Base-by-base conservation (phyloP, 1,284 basidiomycete species). In the Tilletiopsis washingtonensis region DNA sequence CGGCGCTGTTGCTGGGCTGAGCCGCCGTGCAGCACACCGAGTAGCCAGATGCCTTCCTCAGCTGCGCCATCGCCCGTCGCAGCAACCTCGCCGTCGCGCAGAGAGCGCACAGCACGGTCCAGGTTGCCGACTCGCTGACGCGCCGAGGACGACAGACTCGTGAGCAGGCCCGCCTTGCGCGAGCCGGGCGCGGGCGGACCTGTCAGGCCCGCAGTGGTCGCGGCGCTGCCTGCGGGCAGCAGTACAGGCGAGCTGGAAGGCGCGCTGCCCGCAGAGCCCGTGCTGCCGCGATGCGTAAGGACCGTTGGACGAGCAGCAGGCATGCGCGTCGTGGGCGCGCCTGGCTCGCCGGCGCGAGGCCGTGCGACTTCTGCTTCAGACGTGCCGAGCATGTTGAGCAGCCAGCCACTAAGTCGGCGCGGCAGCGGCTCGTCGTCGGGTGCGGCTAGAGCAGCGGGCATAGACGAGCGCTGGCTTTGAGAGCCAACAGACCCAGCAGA, bases 41-140 rank as follows among this genome's bases (percentile, higher is more conserved):
- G 59, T 34, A 68, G 58, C 66, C 66, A 68, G 34, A 64, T 64
- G 3, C 53, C n/a, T n/a, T n/a, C n/a, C n/a, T n/a, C n/a, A n/a
- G n/a, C n/a, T n/a, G n/a, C n/a, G n/a, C n/a, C 64, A 19, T 62
- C 62, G 21, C 60, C 61, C 14, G 32, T 25, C 6, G 45, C 49
- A 4, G 43, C 52, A 40, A 15, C 38, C 15, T 43, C 62, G 19
- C 41, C 48, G 21, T 67, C 64, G 39, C 64, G 53, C 55, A 67
- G 62, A 39, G 61, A 67, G n/a, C 57, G 56, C 47, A 67, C 54
- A 2, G 64, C 64, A n/a, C 60, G 56, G 41, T 67, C 64, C 12
- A 67, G 51, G 29, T 56, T 56, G 11, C 17, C 63, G 56, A 39
- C 57, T 42, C 14, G 57, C 45, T 9, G 56, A 43, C 49, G 52